Evolutionary conservation across 345 rosid species (phyloP), one percentile per base, ranked within the genome.

Genomic region (Draba incana): DNA sequence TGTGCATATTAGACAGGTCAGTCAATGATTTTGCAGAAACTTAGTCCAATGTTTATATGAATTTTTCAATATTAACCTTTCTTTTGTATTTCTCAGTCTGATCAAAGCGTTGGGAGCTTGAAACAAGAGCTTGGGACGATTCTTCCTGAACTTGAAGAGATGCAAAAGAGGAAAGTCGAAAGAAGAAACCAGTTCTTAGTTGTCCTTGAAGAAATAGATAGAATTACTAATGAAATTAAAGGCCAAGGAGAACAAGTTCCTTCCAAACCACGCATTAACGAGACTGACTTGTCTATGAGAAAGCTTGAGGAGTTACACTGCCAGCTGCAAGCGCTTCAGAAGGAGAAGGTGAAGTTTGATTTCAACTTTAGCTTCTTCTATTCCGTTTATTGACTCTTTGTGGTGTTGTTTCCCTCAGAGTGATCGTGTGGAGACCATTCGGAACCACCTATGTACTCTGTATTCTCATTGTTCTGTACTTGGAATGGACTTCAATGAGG

Each of bases 141-240:
- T 71, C 81, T 89, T 71, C 97, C 97, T 30, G 94, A 86, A 52
- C 57, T 95, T 64, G 97, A 92, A 80, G 99, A 89, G 81, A 87
- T 95, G 97, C 80, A 71, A 57, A 89, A 85, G 76, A 83, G 88
- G 81, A 86, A 83, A 80, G 24, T 28, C 1, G 97, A 95, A 45
- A 81, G 99, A 81, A 88, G 87, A 76, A 81, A 86, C 69, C 97
- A 92, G 69, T 95, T 95, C 58, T 4, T 81, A 0, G 84, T 85
- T 64, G 89, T 92, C 60, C 37, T 82, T 5, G 88, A 83, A 50
- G 85, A 85, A 50, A 83, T 86, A 38, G 68, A 75, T 50, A 66
- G 10, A 43, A 82, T 92, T 53, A 78, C 83, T 62, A 71, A 74
- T 70, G 96, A 95, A 66, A 83, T 95, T 23, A 66, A 62, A 79